These are phyloP conservation scores for Beauveria sp. DNA, from an alignment of 2,329 filamentous ascomycete species.

Conservation along the genomic window DNA sequence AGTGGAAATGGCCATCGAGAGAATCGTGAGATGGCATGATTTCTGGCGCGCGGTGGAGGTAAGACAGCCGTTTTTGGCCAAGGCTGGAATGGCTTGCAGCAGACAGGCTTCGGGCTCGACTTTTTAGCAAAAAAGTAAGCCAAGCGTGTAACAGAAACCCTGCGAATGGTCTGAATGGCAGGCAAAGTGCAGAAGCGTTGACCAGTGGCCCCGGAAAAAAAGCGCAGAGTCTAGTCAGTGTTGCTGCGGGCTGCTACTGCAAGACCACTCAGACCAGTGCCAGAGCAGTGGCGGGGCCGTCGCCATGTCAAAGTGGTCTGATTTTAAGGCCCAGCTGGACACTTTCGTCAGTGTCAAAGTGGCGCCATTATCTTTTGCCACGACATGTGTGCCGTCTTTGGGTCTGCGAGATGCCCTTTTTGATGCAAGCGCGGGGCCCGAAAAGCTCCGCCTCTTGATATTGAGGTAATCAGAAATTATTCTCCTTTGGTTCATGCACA, in stretches of 20 bases:
- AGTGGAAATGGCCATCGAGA: constrained; percentile 8
- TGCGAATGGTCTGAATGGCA: background rate
- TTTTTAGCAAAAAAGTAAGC: background rate
- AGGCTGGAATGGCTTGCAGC: constrained; percentile 6
- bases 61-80: constrained; percentile 1
- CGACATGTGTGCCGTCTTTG: background rate
- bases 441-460: constrained; percentile 3
- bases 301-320: constrained; percentile 12
- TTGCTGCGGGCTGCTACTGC: background rate
- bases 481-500: background rate
- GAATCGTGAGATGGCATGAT: constrained; percentile 12
- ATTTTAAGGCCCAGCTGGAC: constrained; percentile 9
- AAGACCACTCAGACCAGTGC: background rate
- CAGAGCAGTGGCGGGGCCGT: background rate
- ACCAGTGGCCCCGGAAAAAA: background rate
- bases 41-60: constrained; percentile 9
- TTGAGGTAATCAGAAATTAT: background rate
- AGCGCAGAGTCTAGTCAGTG: background rate
- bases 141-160: background rate
- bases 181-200: background rate
- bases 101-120: background rate
- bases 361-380: constrained; percentile 6
- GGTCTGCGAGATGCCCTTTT: background rate
- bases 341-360: constrained; percentile 7
- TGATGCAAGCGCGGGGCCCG: background rate